Evolutionary conservation across 768 basidiomycete genomes (phyloP).

Genomic region (Cubamyces sp.): DNA sequence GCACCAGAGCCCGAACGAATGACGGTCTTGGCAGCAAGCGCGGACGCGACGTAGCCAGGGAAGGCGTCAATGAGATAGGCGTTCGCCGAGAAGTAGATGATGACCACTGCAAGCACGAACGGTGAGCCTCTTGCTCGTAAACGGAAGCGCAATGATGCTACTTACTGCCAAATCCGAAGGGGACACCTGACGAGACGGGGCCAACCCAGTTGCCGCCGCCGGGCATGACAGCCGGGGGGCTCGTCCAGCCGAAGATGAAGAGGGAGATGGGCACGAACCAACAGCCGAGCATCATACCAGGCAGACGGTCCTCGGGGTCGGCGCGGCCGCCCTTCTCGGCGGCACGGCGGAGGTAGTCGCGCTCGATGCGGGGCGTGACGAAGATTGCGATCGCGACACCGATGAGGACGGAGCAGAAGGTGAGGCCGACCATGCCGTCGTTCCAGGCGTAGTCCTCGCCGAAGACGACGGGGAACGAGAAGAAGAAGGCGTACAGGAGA

Average conservation of each 20-base stretch:
- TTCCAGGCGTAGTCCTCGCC: slow-evolving; percentile 41
- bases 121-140: neutral
- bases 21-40: slow-evolving; percentile 45
- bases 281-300: slow-evolving; percentile 43
- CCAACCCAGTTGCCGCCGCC: slow-evolving; percentile 44
- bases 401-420: slow-evolving; percentile 45
- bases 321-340: slow-evolving; percentile 41
- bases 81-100: slow-evolving; percentile 45
- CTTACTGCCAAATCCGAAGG: slow-evolving; percentile 42
- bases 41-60: slow-evolving; percentile 43
- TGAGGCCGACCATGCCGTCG: slow-evolving; percentile 43
- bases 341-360: slow-evolving; percentile 37
- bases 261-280: slow-evolving; percentile 42
- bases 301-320: slow-evolving; percentile 47
- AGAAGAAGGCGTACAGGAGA: slow-evolving; percentile 42
- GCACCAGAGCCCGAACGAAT: slow-evolving; percentile 42
- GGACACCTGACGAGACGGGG: slow-evolving; percentile 40
- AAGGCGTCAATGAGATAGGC: slow-evolving; percentile 47
- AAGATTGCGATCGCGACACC: slow-evolving; percentile 41
- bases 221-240: slow-evolving; percentile 39
- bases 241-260: slow-evolving; percentile 50
- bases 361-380: slow-evolving; percentile 40
- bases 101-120: slow-evolving; percentile 34
- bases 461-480: slow-evolving; percentile 43
- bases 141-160: neutral